These are phyloP conservation scores for Peronospora tabacina DNA, from an alignment of 352 stramenopile genomes.

Conservation along the genomic window DNA sequence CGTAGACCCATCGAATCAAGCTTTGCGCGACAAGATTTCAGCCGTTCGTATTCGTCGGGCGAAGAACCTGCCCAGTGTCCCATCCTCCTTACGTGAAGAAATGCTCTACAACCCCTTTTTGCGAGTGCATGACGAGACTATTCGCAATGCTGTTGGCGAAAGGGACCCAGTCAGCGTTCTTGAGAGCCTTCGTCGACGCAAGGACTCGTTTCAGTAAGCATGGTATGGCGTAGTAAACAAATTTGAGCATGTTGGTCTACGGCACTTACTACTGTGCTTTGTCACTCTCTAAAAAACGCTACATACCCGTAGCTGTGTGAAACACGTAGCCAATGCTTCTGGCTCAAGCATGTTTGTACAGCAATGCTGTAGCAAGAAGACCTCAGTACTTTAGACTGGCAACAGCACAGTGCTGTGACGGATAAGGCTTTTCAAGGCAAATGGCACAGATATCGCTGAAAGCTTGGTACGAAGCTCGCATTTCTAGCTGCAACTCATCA, in stretches of 20 bases:
- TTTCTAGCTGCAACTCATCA: conserved; percentile 24
- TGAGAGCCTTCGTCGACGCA: conserved; percentile 65
- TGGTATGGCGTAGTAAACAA: background rate
- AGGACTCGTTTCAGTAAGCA: conserved; percentile 64
- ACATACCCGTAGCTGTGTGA: background rate
- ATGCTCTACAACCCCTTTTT: conserved; percentile 87
- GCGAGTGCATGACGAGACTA: conserved; percentile 75
- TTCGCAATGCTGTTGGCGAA: conserved; percentile 70
- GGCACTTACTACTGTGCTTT: conserved; percentile 5
- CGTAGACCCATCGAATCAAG: conserved; percentile 88
- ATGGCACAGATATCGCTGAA: conserved; percentile 31
- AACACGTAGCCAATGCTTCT: background rate
- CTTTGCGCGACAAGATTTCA: conserved; percentile 81
- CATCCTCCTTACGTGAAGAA: conserved; percentile 81
- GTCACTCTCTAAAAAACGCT: background rate
- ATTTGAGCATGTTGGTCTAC: conserved; percentile 2
- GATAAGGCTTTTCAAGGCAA: conserved; percentile 27
- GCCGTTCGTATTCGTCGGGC: conserved; percentile 62
- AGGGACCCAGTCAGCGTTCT: conserved; percentile 74
- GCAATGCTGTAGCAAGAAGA: conserved; percentile 2
- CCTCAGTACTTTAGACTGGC: conserved; percentile 23
- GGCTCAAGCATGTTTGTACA: background rate
- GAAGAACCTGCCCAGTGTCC: conserved; percentile 88
- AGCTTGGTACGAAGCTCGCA: conserved; percentile 28
- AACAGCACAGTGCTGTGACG: conserved; percentile 25